These are phyloP conservation scores for Datisca glomerata DNA, from an alignment of 306 rosid species.

Conservation along the genomic window DNA sequence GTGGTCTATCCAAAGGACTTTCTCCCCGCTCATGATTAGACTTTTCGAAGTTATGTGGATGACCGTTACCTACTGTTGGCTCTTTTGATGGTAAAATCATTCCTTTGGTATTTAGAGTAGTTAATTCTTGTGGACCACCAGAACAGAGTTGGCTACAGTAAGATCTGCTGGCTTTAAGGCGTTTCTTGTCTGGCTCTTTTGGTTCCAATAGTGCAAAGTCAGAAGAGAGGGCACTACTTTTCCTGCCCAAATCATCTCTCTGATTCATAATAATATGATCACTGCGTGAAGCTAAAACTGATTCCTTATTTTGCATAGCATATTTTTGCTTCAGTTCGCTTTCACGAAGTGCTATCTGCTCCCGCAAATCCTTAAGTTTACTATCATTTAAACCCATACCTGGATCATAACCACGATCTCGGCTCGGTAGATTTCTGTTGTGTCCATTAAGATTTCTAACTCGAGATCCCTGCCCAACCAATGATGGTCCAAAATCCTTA, in stretches of 20 bases:
- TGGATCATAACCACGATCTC: conserved; percentile 38
- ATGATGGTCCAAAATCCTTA: conserved; percentile 31
- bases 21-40: conserved; percentile 28
- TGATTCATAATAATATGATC: conserved; percentile 28
- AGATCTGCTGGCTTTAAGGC: conserved; percentile 40
- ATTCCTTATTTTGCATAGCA: conserved; percentile 56
- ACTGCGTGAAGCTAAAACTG: conserved; percentile 29
- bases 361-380: conserved; percentile 86
- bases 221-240: conserved; percentile 19
- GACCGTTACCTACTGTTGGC: conserved; percentile 19
- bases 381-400: conserved; percentile 31
- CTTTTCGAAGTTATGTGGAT: conserved; percentile 19
- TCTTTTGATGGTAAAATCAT: conserved; percentile 30
- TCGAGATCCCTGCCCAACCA: conserved; percentile 41
- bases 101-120: conserved; percentile 24
- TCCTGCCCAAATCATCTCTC: conserved; percentile 29
- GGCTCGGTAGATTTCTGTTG: conserved; percentile 28
- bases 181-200: conserved; percentile 60
- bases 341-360: conserved; percentile 85
- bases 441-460: conserved; percentile 28
- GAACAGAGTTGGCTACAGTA: conserved; percentile 21
- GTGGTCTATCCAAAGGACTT: conserved; percentile 28
- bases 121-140: conserved; percentile 25
- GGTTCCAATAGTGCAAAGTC: conserved; percentile 30
- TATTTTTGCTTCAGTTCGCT: conserved; percentile 71